A percentile compares a stretch with the other conserved stretches of the same genome.
Evolutionary conservation across 2,329 filamentous ascomycete genomes (phyloP).

Genomic region (Scorias spongiosa): DNA sequence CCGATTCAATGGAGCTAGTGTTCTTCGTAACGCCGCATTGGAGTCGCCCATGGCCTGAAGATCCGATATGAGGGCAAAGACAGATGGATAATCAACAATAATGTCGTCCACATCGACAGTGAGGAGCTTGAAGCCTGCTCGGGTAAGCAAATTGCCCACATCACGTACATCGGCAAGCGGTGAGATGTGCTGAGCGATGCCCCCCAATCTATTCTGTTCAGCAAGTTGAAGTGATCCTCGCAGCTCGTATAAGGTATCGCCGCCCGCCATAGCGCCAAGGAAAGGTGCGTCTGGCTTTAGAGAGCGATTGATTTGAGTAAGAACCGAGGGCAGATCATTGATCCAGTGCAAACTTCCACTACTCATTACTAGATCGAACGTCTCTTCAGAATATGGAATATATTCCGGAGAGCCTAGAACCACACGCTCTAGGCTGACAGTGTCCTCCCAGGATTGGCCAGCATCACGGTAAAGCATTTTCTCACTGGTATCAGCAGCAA

Average conservation of each 20-base stretch:
- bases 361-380: slow-evolving; percentile 82
- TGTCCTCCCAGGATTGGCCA: slow-evolving; percentile 55
- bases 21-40: slow-evolving; percentile 75
- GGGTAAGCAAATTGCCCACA: slow-evolving; percentile 71
- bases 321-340: slow-evolving; percentile 78
- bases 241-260: slow-evolving; percentile 85
- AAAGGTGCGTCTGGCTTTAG: slow-evolving; percentile 86
- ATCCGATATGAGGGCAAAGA: slow-evolving; percentile 82
- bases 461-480: slow-evolving; percentile 68
- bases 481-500: slow-evolving; percentile 68
- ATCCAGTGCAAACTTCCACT: slow-evolving; percentile 91
- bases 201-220: slow-evolving; percentile 79
- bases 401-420: slow-evolving; percentile 62
- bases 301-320: slow-evolving; percentile 71
- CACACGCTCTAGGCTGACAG: slow-evolving; percentile 56
- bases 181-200: slow-evolving; percentile 78
- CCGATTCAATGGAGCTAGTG: slow-evolving; percentile 57
- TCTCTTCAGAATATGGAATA: slow-evolving; percentile 57
- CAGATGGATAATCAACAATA: slow-evolving; percentile 82
- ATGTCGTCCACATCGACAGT: slow-evolving; percentile 98
- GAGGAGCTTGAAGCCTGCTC: slow-evolving; percentile 84
- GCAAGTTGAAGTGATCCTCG: slow-evolving; percentile 86
- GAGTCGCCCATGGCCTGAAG: slow-evolving; percentile 92
- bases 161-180: slow-evolving; percentile 86
- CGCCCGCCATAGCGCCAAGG: slow-evolving; percentile 90